Conservation (phyloP, 2,329 filamentous ascomycete species). For the Neonectria magnoliae region DNA sequence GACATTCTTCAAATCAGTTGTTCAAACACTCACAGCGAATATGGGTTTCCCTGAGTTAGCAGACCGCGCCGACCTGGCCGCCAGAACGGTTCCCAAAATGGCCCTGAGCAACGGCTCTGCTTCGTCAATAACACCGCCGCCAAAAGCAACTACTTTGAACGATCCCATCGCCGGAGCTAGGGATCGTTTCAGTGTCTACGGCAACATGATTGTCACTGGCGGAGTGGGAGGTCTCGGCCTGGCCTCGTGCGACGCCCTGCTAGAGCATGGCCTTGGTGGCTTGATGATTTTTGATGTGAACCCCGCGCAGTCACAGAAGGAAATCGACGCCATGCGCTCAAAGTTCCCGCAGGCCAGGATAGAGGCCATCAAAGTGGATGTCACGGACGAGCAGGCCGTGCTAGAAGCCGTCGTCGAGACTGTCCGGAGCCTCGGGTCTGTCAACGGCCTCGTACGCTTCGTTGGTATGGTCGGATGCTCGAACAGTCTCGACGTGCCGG, state of each 20-base stretch:
- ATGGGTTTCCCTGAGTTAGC: slow-evolving; percentile 13
- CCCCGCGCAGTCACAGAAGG: slow-evolving; percentile 50
- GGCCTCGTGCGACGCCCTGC: slow-evolving; percentile 66
- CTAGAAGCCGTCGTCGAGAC: slow-evolving; percentile 19
- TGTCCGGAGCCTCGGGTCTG: slow-evolving; percentile 15
- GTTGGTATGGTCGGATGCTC: slow-evolving; percentile 69
- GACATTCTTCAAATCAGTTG: not conserved
- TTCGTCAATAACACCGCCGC: slow-evolving; percentile 21
- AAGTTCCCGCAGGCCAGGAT: slow-evolving; percentile 31
- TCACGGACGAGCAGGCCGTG: slow-evolving; percentile 26
- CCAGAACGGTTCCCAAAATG: slow-evolving; percentile 19
- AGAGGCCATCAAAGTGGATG: slow-evolving; percentile 22
- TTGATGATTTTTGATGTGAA: slow-evolving; percentile 70
- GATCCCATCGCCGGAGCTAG: slow-evolving; percentile 14
- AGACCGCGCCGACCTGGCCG: slow-evolving; percentile 13
- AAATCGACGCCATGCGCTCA: slow-evolving; percentile 13
- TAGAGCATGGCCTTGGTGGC: slow-evolving; percentile 72
- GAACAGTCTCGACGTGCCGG: slow-evolving; percentile 67
- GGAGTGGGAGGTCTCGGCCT: slow-evolving; percentile 50
- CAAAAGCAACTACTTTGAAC: not conserved
- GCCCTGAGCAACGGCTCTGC: slow-evolving; percentile 18
- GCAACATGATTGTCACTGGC: slow-evolving; percentile 64
- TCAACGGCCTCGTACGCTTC: slow-evolving; percentile 30
- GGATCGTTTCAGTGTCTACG: slow-evolving; percentile 20
- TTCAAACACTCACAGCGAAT: not conserved